Conservation (phyloP, 768 basidiomycete genomes). For the Coprinopsis strossmayeri region DNA sequence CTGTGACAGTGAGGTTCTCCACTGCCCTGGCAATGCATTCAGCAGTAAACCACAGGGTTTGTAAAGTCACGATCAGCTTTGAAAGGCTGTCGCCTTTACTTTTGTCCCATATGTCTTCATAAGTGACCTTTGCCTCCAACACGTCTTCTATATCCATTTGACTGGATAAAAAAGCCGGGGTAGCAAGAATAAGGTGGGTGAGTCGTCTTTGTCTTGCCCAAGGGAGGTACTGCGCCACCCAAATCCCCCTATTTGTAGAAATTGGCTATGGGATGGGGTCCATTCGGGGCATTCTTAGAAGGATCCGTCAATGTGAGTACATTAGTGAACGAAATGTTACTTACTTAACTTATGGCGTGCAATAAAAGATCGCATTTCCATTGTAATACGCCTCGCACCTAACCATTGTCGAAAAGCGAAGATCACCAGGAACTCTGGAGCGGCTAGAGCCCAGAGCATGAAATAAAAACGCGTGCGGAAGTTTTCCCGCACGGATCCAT, state of each 20-base stretch:
- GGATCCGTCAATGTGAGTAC: not conserved
- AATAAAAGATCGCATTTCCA: not conserved
- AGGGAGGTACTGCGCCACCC: not conserved
- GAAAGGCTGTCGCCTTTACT: conserved; percentile 28
- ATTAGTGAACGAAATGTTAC: not conserved
- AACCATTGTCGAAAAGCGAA: conserved; percentile 11
- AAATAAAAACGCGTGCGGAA: not conserved
- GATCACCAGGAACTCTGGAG: conserved; percentile 11
- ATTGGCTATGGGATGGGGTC: conserved; percentile 8
- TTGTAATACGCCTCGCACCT: not conserved
- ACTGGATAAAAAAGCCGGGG: too few relatives aligned
- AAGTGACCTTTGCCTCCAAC: not conserved
- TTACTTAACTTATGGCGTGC: not conserved
- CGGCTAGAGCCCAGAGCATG: conserved; percentile 11
- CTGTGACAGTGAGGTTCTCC: conserved; percentile 22
- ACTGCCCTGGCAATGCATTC: conserved; percentile 21
- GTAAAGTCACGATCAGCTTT: conserved; percentile 26
- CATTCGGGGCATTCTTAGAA: not conserved
- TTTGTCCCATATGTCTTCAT: conserved; percentile 17
- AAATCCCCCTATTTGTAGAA: conserved; percentile 12
- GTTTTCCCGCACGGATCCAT: not conserved
- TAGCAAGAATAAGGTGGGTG: too few relatives aligned
- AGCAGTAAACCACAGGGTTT: conserved; percentile 28
- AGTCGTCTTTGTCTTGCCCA: not conserved
- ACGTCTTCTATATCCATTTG: too few relatives aligned